Conservation (phyloP, 352 stramenopile species). For the Globisporangium echinulatum region DNA sequence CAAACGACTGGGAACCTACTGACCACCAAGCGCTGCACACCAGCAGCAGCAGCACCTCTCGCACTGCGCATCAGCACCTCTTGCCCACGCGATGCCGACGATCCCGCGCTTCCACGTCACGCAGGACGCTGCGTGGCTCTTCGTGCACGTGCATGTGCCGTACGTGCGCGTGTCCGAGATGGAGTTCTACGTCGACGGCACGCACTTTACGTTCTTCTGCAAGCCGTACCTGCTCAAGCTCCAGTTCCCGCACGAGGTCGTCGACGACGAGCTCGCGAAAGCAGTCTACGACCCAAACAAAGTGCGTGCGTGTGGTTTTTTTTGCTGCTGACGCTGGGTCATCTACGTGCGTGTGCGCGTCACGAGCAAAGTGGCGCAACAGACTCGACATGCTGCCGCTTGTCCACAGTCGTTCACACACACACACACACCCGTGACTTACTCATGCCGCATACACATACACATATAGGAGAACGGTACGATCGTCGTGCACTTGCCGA, state of each 20-base stretch:
- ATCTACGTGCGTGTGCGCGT: too few species aligned
- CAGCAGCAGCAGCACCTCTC: not conserved
- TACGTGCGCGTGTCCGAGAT: conserved; percentile 90
- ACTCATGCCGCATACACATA: not conserved
- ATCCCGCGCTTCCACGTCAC: conserved; percentile 80
- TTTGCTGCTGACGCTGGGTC: too few species aligned
- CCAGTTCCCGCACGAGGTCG: conserved; percentile 84
- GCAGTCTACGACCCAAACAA: conserved; percentile 89
- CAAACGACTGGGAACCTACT: too few species aligned
- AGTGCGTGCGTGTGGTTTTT: conserved; percentile 21
- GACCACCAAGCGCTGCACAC: not conserved
- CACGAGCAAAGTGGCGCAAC: too few species aligned
- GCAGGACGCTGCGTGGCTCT: conserved; percentile 78
- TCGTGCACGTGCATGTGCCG: conserved; percentile 84
- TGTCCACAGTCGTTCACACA: not conserved
- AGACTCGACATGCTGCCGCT: too few species aligned
- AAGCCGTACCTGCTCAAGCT: conserved; percentile 98
- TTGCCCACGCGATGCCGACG: conserved; percentile 42
- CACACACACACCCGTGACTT: not conserved
- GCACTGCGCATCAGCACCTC: too few species aligned
- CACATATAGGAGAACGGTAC: conserved; percentile 83
- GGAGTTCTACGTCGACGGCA: conserved; percentile 88
- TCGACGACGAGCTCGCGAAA: conserved; percentile 88
- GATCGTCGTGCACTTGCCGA: conserved; percentile 88
- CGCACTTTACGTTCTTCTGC: conserved; percentile 93